Evolutionary conservation across 106 monocot genomes (phyloP).

Genomic region (Gastrodia elata): DNA sequence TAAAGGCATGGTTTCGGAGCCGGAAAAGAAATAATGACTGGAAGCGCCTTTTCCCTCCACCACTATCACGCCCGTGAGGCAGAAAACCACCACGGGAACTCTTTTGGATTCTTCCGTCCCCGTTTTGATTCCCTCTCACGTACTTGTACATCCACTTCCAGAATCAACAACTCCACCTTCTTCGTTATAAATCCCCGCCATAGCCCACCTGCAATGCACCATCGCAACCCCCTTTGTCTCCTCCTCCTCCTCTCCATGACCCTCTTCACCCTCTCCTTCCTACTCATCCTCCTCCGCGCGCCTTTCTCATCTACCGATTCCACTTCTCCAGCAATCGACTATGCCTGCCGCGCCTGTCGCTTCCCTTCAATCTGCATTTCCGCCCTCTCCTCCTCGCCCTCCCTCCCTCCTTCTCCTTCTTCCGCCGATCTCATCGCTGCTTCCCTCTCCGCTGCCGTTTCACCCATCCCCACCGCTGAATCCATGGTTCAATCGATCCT

Average conservation of each 20-base stretch:
- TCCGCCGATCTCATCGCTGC: slow-evolving; percentile 14
- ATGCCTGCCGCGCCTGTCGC: slow-evolving; percentile 33
- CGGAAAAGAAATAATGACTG: too few relatives aligned
- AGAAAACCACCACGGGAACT: not conserved
- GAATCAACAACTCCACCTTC: not conserved
- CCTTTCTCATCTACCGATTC: not conserved
- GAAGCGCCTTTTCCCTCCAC: not conserved
- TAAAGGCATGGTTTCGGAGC: too few relatives aligned
- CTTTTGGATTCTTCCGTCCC: slow-evolving; percentile 4
- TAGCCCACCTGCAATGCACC: not conserved
- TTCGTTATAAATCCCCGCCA: not conserved
- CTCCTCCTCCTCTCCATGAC: slow-evolving; percentile 14
- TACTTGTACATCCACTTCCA: not conserved
- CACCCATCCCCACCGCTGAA: slow-evolving; percentile 18
- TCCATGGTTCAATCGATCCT: slow-evolving; percentile 40
- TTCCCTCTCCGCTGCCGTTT: slow-evolving; percentile 17
- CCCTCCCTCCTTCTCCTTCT: slow-evolving; percentile 25
- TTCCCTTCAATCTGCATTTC: slow-evolving; percentile 25
- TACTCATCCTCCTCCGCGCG: slow-evolving; percentile 8
- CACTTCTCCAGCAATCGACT: not conserved
- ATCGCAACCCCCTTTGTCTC: slow-evolving; percentile 3
- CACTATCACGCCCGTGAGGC: slow-evolving; percentile 14
- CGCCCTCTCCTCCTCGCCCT: slow-evolving; percentile 15
- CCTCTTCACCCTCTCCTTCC: slow-evolving; percentile 6
- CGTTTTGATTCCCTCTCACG: not conserved